phyloP scores from a whole-genome alignment of 345 rosid species.

The Kernera saxatilis region DNA sequence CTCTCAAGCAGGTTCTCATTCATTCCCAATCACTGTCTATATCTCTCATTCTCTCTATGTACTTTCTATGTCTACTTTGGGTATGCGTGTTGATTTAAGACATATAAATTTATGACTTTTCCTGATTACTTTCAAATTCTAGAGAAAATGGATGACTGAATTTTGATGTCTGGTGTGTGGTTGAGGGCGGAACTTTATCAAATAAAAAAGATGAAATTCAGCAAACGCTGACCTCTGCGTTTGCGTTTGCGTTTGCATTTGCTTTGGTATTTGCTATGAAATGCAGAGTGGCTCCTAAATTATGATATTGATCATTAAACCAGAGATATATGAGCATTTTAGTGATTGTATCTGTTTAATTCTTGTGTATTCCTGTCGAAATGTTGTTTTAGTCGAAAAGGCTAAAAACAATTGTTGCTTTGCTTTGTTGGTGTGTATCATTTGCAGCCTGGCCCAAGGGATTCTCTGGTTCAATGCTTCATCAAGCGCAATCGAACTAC shows the following conservation, averaged over 20 bases:
- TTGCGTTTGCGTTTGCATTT: conserved; percentile 22
- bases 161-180: background rate
- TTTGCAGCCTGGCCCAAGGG: conserved; percentile 78
- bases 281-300: background rate
- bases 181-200: background rate
- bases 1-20: conserved; percentile 72
- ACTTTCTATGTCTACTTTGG: background rate
- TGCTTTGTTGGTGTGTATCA: background rate
- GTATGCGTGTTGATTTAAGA: conserved; percentile 7
- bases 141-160: background rate
- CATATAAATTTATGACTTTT: conserved; percentile 18
- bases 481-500: conserved; percentile 51
- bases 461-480: conserved; percentile 53
- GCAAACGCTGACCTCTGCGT: background rate
- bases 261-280: background rate
- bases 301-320: background rate
- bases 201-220: background rate
- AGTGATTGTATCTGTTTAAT: background rate
- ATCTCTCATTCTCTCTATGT: background rate
- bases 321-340: background rate
- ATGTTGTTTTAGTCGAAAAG: background rate
- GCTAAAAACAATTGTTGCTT: background rate
- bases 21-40: background rate
- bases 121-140: background rate
- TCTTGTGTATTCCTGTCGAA: background rate